Conservation (phyloP, 164 flowering plant species). For the Protea cynaroides region DNA sequence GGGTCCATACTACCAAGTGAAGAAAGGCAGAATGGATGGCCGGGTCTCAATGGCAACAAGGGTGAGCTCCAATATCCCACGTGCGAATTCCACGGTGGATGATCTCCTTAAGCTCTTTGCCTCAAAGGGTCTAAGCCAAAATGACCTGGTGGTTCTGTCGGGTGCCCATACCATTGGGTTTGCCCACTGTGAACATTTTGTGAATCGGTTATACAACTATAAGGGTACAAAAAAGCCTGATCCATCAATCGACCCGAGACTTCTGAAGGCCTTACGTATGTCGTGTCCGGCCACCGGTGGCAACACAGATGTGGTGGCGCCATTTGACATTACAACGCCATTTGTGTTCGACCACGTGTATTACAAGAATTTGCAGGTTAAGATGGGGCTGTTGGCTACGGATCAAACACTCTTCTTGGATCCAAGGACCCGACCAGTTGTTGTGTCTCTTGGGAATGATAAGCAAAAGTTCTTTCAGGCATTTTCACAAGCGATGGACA, state of each 20-base stretch:
- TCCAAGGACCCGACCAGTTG: conserved; percentile 58
- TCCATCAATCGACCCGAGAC: conserved; percentile 59
- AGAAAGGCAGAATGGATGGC: conserved; percentile 88
- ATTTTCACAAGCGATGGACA: conserved; percentile 76
- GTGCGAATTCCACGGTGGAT: conserved; percentile 57
- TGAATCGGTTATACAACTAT: conserved; percentile 50
- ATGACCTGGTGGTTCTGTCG: conserved; percentile 79
- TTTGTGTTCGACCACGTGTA: conserved; percentile 69
- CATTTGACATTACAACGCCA: conserved; percentile 80
- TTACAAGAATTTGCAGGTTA: conserved; percentile 52
- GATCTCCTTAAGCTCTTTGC: conserved; percentile 56
- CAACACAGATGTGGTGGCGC: conserved; percentile 47
- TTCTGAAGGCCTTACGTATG: conserved; percentile 60
- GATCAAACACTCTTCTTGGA: conserved; percentile 71
- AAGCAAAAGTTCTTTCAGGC: conserved; percentile 61
- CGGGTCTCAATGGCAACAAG: conserved; percentile 51
- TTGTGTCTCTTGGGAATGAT: conserved; percentile 52
- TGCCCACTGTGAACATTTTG: conserved; percentile 64
- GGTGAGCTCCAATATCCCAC: conserved; percentile 55
- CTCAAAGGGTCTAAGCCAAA: conserved; percentile 58
- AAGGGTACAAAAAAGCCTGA: conserved; percentile 50
- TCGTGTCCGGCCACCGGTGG: conserved; percentile 72
- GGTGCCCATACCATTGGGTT: conserved; percentile 95
- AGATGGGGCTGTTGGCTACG: conserved; percentile 60
- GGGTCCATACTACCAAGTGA: conserved; percentile 81